A percentile compares a stretch with the other conserved stretches of the same genome.
These are phyloP conservation scores for Bothriochloa decipiens DNA, from an alignment of 176 grass and related monocot genomes.

Conservation along the genomic window DNA sequence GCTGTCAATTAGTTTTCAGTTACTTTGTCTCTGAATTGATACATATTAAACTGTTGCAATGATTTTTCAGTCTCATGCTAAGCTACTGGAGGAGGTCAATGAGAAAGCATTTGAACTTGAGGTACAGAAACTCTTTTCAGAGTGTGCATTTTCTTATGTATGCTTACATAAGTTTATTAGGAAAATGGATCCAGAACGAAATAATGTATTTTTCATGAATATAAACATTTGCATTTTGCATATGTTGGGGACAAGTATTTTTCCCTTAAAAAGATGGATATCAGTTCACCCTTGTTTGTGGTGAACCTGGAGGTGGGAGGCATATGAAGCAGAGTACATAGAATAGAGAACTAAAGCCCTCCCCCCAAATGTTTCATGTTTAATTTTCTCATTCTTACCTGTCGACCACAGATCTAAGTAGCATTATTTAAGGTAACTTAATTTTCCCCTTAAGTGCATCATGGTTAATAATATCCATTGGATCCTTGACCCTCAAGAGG, in stretches of 20 bases:
- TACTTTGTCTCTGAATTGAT: constrained; percentile 21
- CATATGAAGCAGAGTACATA: not conserved
- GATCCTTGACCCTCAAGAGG: not conserved
- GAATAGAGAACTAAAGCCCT: not conserved
- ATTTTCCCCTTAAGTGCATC: not conserved
- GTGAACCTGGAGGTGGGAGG: not conserved
- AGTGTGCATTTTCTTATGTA: constrained; percentile 13
- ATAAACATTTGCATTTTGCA: not conserved
- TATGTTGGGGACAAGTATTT: not conserved
- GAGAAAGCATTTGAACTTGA: constrained; percentile 87
- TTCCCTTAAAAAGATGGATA: not conserved
- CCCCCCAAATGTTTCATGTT: not conserved
- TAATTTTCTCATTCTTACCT: not conserved
- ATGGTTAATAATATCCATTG: not conserved
- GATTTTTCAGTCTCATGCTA: constrained; percentile 63
- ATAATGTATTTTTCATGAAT: not conserved
- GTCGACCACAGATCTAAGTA: not conserved
- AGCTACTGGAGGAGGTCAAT: constrained; percentile 69
- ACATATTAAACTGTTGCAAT: constrained; percentile 31
- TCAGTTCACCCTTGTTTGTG: not conserved
- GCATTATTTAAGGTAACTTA: not conserved
- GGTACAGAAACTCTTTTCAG: constrained; percentile 41
- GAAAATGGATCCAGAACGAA: not conserved
- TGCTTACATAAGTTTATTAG: not conserved
- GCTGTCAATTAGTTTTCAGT: constrained; percentile 29